Conservation (phyloP, 2,329 filamentous ascomycete species). For the Aspergillus puulaauensis region DNA sequence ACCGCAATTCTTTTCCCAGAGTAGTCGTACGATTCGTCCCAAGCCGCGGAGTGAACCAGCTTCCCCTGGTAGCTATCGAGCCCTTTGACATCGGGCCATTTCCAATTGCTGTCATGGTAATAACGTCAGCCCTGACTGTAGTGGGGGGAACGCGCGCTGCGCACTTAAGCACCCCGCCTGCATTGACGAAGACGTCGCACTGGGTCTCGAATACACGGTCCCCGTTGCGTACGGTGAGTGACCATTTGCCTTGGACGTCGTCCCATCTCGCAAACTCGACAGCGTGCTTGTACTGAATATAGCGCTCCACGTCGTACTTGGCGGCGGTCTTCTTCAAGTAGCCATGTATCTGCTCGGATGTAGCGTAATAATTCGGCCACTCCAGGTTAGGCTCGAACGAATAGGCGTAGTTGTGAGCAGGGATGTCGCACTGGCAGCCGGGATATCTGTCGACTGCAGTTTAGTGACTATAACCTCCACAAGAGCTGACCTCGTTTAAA, state of each 20-base stretch:
- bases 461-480: too few species aligned
- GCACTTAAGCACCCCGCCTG: constrained; percentile 22
- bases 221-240: constrained; percentile 9
- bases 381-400: constrained; percentile 44
- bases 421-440: constrained; percentile 36
- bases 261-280: constrained; percentile 41
- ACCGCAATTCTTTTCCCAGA: constrained; percentile 27
- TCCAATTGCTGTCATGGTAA: constrained; percentile 19
- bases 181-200: constrained; percentile 26
- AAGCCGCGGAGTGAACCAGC: constrained; percentile 37
- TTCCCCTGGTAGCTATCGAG: constrained; percentile 31
- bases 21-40: constrained; percentile 28
- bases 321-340: constrained; percentile 41
- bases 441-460: constrained; percentile 6
- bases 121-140: neutral
- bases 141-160: too few species aligned
- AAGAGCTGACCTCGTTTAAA: too few species aligned
- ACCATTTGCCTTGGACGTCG: constrained; percentile 17
- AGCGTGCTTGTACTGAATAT: constrained; percentile 36
- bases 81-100: constrained; percentile 18
- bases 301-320: constrained; percentile 39
- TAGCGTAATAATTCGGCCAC: constrained; percentile 44
- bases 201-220: constrained; percentile 13
- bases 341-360: constrained; percentile 40
- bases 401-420: constrained; percentile 35